A percentile compares a stretch with the other conserved stretches of the same genome.
phyloP scores from a whole-genome alignment of 2,329 filamentous ascomycete genomes.

The Ceratocystis smalleyi region DNA sequence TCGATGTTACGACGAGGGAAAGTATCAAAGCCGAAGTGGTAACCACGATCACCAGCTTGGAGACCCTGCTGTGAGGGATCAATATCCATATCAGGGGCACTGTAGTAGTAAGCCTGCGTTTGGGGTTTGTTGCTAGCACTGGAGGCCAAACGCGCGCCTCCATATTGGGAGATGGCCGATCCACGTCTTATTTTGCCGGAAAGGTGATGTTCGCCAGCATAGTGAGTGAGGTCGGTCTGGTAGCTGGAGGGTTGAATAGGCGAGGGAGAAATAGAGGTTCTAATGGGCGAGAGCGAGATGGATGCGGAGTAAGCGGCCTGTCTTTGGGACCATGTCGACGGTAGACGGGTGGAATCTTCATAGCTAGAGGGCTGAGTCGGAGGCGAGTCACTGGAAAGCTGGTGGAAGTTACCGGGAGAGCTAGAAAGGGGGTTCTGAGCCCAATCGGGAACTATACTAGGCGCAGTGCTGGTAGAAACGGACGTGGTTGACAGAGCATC shows the following conservation, averaged over 20 bases:
- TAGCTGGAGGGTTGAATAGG: slow-evolving; percentile 34
- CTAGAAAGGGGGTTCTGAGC: slow-evolving; percentile 29
- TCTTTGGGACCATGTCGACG: neutral
- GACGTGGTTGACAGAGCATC: slow-evolving; percentile 35
- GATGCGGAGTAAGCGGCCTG: neutral
- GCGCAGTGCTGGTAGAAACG: slow-evolving; percentile 33
- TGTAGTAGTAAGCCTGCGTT: slow-evolving; percentile 62
- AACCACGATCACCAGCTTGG: slow-evolving; percentile 52
- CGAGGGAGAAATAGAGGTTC: slow-evolving; percentile 22
- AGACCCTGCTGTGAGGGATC: slow-evolving; percentile 44
- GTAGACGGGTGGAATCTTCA: slow-evolving; percentile 25
- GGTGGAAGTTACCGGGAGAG: slow-evolving; percentile 38
- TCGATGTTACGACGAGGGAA: slow-evolving; percentile 31
- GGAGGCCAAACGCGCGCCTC: slow-evolving; percentile 36
- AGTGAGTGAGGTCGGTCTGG: slow-evolving; percentile 30
- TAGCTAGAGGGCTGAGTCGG: slow-evolving; percentile 39
- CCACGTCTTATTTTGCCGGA: neutral
- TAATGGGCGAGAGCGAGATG: neutral
- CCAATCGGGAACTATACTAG: slow-evolving; percentile 31
- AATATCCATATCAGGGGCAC: slow-evolving; percentile 57
- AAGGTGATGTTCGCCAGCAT: slow-evolving; percentile 20
- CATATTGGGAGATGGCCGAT: slow-evolving; percentile 28
- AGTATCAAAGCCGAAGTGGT: slow-evolving; percentile 68
- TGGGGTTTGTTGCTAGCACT: slow-evolving; percentile 51
- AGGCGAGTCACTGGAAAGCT: slow-evolving; percentile 36